Evolutionary conservation across 257 asterid species (phyloP).

Genomic region (Haberlea rhodopensis): DNA sequence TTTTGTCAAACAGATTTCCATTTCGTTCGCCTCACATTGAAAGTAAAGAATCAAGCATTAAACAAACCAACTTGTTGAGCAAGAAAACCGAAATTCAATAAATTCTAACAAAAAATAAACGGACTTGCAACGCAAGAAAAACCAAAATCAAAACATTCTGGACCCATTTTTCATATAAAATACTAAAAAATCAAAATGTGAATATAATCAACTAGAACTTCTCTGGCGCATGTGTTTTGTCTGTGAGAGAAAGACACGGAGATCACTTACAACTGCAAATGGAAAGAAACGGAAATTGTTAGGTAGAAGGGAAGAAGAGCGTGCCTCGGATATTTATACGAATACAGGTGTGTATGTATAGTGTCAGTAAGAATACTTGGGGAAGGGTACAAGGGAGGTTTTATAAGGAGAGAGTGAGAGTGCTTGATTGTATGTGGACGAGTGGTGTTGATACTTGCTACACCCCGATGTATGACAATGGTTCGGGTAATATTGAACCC

Average conservation of each 20-base stretch:
- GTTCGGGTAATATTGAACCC: too few species aligned
- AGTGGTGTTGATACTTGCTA: too few species aligned
- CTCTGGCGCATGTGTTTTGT: background rate
- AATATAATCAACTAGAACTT: background rate
- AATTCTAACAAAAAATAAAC: background rate
- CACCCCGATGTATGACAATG: too few species aligned
- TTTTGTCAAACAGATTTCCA: background rate
- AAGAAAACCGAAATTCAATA: slow-evolving; percentile 22
- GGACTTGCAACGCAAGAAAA: background rate
- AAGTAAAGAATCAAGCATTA: background rate
- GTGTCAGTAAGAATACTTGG: background rate
- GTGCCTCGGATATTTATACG: background rate
- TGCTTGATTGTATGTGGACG: background rate
- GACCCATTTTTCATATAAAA: background rate
- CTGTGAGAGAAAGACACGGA: background rate
- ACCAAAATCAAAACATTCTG: background rate
- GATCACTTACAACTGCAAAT: slow-evolving; percentile 25
- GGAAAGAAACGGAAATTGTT: slow-evolving; percentile 19
- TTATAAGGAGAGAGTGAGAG: background rate
- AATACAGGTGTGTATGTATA: background rate
- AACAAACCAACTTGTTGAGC: slow-evolving; percentile 21
- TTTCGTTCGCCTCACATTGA: background rate
- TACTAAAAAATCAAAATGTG: slow-evolving; percentile 4
- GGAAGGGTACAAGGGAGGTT: slow-evolving; percentile 27
- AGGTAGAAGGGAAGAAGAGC: background rate